Conservation (phyloP, 2,329 filamentous ascomycete species). For the Orbilia brochopaga region DNA sequence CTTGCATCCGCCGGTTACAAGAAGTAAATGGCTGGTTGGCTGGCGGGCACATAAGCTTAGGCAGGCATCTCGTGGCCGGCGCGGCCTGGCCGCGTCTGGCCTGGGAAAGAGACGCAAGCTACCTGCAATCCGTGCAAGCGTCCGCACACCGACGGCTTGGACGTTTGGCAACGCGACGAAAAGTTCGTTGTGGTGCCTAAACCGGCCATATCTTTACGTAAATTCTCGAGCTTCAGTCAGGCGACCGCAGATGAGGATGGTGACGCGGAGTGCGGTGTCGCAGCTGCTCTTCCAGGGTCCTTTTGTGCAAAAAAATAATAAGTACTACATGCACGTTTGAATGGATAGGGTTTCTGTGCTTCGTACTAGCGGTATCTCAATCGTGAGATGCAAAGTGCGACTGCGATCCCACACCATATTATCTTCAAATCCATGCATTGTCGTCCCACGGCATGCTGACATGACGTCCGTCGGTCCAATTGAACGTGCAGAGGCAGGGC, state of each 20-base stretch:
- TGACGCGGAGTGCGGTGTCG: background rate
- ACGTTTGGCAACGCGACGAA: conserved; percentile 8
- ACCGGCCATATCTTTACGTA: conserved; percentile 43
- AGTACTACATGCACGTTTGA: too few species aligned
- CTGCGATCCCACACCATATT: background rate
- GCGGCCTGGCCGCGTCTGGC: background rate
- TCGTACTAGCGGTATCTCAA: too few species aligned
- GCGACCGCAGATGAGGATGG: conserved; percentile 9
- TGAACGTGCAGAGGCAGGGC: background rate
- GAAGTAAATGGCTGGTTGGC: too few species aligned
- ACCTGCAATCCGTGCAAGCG: background rate
- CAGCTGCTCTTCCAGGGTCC: background rate
- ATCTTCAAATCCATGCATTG: background rate
- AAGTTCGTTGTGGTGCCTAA: background rate
- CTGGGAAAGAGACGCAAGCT: background rate
- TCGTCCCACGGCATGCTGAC: background rate
- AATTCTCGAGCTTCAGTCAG: conserved; percentile 1
- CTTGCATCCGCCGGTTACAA: background rate
- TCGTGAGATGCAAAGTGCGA: background rate
- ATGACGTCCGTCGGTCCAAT: background rate
- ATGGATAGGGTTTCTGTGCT: too few species aligned
- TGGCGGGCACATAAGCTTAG: too few species aligned
- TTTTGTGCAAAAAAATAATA: conserved; percentile 6
- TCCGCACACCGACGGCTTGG: conserved; percentile 1
- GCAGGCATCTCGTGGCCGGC: too few species aligned